Evolutionary conservation across 2,329 filamentous ascomycete genomes (phyloP).

Genomic region (Fusarium austroafricanum): DNA sequence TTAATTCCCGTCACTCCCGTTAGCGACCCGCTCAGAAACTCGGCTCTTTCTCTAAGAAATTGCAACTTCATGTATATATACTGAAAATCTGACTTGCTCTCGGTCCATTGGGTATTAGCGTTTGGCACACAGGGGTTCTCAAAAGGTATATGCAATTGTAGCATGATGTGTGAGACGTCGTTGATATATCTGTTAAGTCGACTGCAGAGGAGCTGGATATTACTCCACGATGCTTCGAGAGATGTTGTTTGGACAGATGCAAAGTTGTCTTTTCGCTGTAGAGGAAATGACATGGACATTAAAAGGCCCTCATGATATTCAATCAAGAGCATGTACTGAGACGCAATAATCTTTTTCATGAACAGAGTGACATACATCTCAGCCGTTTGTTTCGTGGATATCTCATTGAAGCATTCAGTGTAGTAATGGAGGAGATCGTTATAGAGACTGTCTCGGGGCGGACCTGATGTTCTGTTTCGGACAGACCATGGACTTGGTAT

Average conservation of each 20-base stretch:
- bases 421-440: conserved; percentile 5
- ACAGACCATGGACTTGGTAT: no score
- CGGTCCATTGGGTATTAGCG: not conserved
- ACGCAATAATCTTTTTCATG: no score
- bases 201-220: conserved; percentile 6
- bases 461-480: not conserved
- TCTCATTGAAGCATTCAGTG: conserved; percentile 8
- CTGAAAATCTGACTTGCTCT: conserved; percentile 2
- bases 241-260: conserved; percentile 5
- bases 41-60: not conserved
- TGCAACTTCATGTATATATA: conserved; percentile 12
- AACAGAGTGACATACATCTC: not conserved
- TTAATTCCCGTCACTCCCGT: conserved; percentile 9
- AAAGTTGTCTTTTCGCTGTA: conserved; percentile 11
- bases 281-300: conserved; percentile 2
- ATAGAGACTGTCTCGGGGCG: not conserved
- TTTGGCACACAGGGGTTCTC: conserved; percentile 4
- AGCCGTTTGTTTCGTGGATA: not conserved
- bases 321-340: conserved; percentile 2
- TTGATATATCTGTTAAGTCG: not conserved
- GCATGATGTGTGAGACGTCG: conserved; percentile 7
- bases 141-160: conserved; percentile 5
- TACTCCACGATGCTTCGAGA: conserved; percentile 8
- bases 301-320: not conserved
- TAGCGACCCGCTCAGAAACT: conserved; percentile 9